Percentiles rank a stretch among this genome's conserved stretches.
Conservation (phyloP, 768 basidiomycete genomes). For the Myochromella boudieri region DNA sequence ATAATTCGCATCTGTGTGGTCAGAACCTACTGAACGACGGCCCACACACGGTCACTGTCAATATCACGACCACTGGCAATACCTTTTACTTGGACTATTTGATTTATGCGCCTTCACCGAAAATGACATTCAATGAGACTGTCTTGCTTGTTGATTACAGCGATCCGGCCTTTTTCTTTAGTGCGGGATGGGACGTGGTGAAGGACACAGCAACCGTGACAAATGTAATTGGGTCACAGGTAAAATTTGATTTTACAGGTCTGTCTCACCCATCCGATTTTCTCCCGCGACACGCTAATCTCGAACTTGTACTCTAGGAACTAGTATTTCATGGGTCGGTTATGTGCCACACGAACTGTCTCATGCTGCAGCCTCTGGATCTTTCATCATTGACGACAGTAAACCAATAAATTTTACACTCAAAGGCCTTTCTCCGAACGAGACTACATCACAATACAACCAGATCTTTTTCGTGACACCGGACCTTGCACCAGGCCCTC, state of each 20-base stretch:
- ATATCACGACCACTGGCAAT: neutral
- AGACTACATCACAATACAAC: neutral
- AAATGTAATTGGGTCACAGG: conserved; percentile 1
- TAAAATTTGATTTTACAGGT: conserved; percentile 6
- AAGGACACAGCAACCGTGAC: neutral
- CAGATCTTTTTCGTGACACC: conserved; percentile 13
- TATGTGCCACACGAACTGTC: too few relatives aligned
- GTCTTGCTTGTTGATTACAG: conserved; percentile 1
- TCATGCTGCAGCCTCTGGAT: too few relatives aligned
- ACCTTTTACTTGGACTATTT: conserved; percentile 7
- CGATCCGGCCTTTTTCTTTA: neutral
- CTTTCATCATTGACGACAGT: too few relatives aligned
- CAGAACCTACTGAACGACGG: neutral
- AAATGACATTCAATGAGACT: neutral
- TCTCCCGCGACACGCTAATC: too few relatives aligned
- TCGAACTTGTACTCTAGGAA: too few relatives aligned
- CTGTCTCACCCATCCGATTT: too few relatives aligned
- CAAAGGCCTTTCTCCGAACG: too few relatives aligned
- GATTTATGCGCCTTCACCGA: neutral
- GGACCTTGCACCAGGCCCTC: conserved; percentile 1
- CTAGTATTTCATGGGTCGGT: too few relatives aligned
- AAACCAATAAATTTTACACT: too few relatives aligned
- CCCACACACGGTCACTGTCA: conserved; percentile 6
- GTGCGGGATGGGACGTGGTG: conserved; percentile 1
- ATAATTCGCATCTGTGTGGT: conserved; percentile 7